These are phyloP conservation scores for Herpetomonas samuelpessoai DNA, from an alignment of 208 protist genomes.

Conservation along the genomic window DNA sequence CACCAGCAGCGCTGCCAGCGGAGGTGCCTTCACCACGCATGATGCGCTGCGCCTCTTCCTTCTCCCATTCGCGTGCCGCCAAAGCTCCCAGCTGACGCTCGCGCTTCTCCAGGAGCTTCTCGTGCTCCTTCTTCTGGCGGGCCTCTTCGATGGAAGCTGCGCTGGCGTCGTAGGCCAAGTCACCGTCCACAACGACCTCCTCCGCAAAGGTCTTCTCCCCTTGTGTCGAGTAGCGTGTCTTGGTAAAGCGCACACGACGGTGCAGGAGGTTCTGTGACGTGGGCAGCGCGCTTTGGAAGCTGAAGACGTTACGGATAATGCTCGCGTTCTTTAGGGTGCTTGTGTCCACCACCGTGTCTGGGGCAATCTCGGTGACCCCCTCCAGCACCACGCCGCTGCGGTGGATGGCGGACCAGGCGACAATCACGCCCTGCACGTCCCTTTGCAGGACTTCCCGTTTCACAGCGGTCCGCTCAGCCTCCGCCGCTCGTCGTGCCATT, in stretches of 20 bases:
- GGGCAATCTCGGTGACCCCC: slow-evolving; percentile 17
- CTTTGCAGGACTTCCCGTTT: slow-evolving; percentile 38
- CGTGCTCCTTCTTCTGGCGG: slow-evolving; percentile 33
- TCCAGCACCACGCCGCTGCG: slow-evolving; percentile 72
- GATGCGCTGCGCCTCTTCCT: background rate
- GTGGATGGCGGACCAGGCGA: slow-evolving; percentile 74
- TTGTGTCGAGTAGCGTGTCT: slow-evolving; percentile 58
- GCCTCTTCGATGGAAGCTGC: slow-evolving; percentile 35
- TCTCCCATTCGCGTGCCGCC: slow-evolving; percentile 19
- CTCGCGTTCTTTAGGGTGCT: background rate
- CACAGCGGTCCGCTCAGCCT: slow-evolving; percentile 15
- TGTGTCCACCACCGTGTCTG: slow-evolving; percentile 12
- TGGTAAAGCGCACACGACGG: slow-evolving; percentile 57
- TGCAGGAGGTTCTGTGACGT: slow-evolving; percentile 64
- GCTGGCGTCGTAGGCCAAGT: slow-evolving; percentile 44
- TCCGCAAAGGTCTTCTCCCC: slow-evolving; percentile 69
- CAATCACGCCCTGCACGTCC: slow-evolving; percentile 34
- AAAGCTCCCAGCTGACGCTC: slow-evolving; percentile 16
- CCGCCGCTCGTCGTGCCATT: slow-evolving; percentile 27
- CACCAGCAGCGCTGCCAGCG: background rate
- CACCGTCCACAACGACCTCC: slow-evolving; percentile 51
- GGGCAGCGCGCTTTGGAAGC: slow-evolving; percentile 78
- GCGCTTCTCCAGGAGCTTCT: slow-evolving; percentile 21
- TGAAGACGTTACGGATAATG: slow-evolving; percentile 74
- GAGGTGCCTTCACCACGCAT: background rate